phyloP scores from a whole-genome alignment of 2,329 filamentous ascomycete genomes.

The Pleurostoma richardsiae region DNA sequence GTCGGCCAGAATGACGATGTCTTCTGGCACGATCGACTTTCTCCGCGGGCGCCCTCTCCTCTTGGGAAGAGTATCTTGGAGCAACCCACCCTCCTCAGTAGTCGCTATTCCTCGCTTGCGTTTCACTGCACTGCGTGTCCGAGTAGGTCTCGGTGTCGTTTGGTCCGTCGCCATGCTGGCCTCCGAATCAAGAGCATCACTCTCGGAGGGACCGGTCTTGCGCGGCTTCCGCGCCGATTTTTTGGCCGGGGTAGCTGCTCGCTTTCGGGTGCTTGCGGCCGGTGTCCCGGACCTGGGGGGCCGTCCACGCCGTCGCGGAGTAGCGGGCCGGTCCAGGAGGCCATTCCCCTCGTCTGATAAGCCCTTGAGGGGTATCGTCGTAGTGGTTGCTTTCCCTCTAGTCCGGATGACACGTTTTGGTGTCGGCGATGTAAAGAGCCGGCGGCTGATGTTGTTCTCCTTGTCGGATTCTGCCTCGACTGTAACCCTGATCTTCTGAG shows the following conservation, averaged over 20 bases:
- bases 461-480: slow-evolving; percentile 41
- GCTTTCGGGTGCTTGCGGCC: neutral
- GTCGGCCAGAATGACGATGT: slow-evolving; percentile 17
- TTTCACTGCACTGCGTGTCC: slow-evolving; percentile 12
- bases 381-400: slow-evolving; percentile 37
- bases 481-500: slow-evolving; percentile 49
- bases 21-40: slow-evolving; percentile 13
- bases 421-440: slow-evolving; percentile 37
- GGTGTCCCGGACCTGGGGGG: slow-evolving; percentile 4
- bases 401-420: slow-evolving; percentile 29
- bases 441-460: slow-evolving; percentile 23
- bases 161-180: slow-evolving; percentile 20
- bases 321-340: slow-evolving; percentile 32
- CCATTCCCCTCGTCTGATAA: slow-evolving; percentile 36
- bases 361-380: slow-evolving; percentile 42
- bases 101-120: slow-evolving; percentile 19
- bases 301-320: slow-evolving; percentile 21
- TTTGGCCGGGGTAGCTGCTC: neutral
- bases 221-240: neutral
- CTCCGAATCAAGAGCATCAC: slow-evolving; percentile 14
- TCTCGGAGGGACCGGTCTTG: neutral
- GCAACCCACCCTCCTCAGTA: slow-evolving; percentile 9
- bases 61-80: slow-evolving; percentile 14
- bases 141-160: slow-evolving; percentile 15
- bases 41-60: slow-evolving; percentile 25